Conservation (phyloP, 768 basidiomycete genomes). For the Asterophora parasitica region DNA sequence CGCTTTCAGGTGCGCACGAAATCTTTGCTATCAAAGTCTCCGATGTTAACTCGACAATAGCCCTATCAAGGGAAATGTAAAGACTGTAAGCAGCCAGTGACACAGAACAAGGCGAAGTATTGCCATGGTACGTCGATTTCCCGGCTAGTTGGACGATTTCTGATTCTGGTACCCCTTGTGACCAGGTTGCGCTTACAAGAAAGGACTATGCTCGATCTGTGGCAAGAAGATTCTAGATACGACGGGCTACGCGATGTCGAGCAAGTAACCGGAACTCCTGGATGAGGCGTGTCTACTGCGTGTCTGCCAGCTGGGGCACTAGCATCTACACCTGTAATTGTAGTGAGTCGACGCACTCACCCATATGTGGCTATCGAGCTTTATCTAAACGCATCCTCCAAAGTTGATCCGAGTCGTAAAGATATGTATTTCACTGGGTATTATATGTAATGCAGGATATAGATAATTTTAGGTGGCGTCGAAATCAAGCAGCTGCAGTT, state of each 20-base stretch:
- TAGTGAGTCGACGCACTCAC: constrained; percentile 7
- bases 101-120: constrained; percentile 85
- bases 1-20: constrained; percentile 60
- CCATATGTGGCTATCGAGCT: neutral
- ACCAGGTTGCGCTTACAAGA: constrained; percentile 83
- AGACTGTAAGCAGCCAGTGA: constrained; percentile 79
- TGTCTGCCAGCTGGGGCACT: neutral
- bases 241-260: constrained; percentile 78
- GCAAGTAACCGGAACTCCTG: constrained; percentile 44
- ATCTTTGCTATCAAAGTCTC: constrained; percentile 15
- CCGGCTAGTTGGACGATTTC: neutral
- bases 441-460: constrained; percentile 3
- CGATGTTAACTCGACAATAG: constrained; percentile 32
- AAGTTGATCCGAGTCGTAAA: neutral
- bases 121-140: constrained; percentile 64
- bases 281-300: neutral
- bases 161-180: constrained; percentile 5
- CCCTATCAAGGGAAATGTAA: constrained; percentile 86
- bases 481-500: constrained; percentile 1
- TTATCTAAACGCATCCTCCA: neutral
- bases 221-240: constrained; percentile 86
- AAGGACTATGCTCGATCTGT: constrained; percentile 82
- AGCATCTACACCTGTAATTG: constrained; percentile 5
- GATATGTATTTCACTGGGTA: neutral
- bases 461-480: constrained; percentile 5